Evolutionary conservation across 441 rosid genomes (phyloP).

Genomic region (Pelargonium cotyledonis): DNA sequence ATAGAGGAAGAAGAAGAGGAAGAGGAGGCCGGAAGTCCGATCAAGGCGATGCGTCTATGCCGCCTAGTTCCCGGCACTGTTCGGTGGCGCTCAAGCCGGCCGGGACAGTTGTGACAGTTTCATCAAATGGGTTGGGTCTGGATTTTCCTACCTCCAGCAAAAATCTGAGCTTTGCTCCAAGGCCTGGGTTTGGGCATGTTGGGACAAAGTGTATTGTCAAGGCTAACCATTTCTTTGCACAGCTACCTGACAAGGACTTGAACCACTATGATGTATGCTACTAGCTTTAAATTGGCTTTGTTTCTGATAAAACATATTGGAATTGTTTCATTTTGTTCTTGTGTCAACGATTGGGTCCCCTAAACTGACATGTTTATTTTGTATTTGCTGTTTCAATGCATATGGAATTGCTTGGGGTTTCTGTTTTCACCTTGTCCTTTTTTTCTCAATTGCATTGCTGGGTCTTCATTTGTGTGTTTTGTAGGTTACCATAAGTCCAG

Average conservation of each 20-base stretch:
- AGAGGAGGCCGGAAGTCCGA: slow-evolving; percentile 93
- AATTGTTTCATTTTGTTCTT: neutral
- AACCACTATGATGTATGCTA: slow-evolving; percentile 85
- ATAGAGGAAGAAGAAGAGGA: slow-evolving; percentile 71
- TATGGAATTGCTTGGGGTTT: slow-evolving; percentile 29
- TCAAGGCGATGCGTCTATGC: slow-evolving; percentile 71
- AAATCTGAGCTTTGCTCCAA: slow-evolving; percentile 62
- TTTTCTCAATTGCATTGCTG: slow-evolving; percentile 29
- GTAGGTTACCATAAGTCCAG: slow-evolving; percentile 94
- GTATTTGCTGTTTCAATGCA: slow-evolving; percentile 30
- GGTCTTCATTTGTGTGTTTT: slow-evolving; percentile 26
- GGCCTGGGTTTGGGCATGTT: slow-evolving; percentile 83
- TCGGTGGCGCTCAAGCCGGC: slow-evolving; percentile 47
- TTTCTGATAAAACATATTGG: neutral
- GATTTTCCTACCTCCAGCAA: slow-evolving; percentile 62
- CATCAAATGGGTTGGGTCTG: slow-evolving; percentile 29
- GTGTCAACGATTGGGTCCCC: slow-evolving; percentile 24
- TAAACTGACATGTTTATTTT: slow-evolving; percentile 29
- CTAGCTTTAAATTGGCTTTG: slow-evolving; percentile 15
- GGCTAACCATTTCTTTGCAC: slow-evolving; percentile 95
- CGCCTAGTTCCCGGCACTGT: slow-evolving; percentile 94
- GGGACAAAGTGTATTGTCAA: slow-evolving; percentile 93
- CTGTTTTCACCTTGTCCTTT: slow-evolving; percentile 23
- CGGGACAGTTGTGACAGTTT: slow-evolving; percentile 25
- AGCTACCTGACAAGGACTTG: slow-evolving; percentile 83